phyloP scores from a whole-genome alignment of 495 filamentous ascomycete genomes.

The Patellaria atrata region DNA sequence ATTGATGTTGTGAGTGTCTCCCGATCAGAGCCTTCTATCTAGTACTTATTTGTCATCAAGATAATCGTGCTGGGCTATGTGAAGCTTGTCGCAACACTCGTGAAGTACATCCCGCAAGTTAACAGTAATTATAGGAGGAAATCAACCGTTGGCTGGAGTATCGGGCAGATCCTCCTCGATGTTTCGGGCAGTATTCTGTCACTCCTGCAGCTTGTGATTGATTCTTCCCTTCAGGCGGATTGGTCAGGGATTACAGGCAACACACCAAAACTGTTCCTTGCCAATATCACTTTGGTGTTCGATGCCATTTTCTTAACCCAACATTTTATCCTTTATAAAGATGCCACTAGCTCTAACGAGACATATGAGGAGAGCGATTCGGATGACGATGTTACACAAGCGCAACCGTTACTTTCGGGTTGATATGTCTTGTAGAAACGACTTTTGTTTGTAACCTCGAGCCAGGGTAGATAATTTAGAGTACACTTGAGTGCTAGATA shows the following conservation, averaged over 20 bases:
- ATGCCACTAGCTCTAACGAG: slow-evolving; percentile 6
- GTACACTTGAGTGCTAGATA: too few relatives aligned
- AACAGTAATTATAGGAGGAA: slow-evolving; percentile 65
- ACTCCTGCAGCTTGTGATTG: slow-evolving; percentile 64
- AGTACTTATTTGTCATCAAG: slow-evolving; percentile 26
- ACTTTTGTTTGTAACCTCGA: too few relatives aligned
- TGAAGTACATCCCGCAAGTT: slow-evolving; percentile 82
- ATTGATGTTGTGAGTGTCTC: slow-evolving; percentile 56
- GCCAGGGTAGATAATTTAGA: too few relatives aligned
- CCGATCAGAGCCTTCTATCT: background rate
- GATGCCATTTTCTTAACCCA: slow-evolving; percentile 75
- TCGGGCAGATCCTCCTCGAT: slow-evolving; percentile 74
- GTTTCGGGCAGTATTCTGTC: slow-evolving; percentile 69
- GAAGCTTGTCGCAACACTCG: slow-evolving; percentile 73
- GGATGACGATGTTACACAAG: too few relatives aligned
- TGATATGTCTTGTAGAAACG: too few relatives aligned
- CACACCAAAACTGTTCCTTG: slow-evolving; percentile 74
- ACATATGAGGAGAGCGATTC: slow-evolving; percentile 8
- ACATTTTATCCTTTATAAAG: slow-evolving; percentile 51
- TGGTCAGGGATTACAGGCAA: slow-evolving; percentile 88
- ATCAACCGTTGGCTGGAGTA: slow-evolving; percentile 80
- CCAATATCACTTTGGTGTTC: slow-evolving; percentile 73
- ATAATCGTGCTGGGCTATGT: slow-evolving; percentile 72
- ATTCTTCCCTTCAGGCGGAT: slow-evolving; percentile 69
- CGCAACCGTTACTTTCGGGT: too few relatives aligned